These are phyloP conservation scores for Venturia aucupariae DNA, from an alignment of 2,329 filamentous ascomycete species.

Conservation along the genomic window DNA sequence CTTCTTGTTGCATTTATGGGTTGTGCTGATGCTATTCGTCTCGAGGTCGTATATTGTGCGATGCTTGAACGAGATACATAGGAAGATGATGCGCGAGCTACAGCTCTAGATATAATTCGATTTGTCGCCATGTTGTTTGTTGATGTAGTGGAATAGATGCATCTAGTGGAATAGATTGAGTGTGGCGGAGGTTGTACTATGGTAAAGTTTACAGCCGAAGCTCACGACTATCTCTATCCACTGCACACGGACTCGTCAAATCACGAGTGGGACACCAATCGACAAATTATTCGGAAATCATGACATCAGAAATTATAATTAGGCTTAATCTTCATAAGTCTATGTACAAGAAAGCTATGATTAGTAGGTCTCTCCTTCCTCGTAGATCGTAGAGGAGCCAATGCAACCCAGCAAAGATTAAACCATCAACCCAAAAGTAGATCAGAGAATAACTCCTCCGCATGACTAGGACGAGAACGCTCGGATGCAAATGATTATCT, in stretches of 20 bases:
- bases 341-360: neutral
- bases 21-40: neutral
- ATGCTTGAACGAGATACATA: neutral
- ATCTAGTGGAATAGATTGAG: too few species aligned
- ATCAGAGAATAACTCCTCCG: neutral
- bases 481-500: neutral
- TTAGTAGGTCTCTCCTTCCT: neutral
- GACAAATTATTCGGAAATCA: too few species aligned
- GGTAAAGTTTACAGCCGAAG: too few species aligned
- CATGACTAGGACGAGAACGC: conserved; percentile 5
- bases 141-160: too few species aligned
- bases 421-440: neutral
- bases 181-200: too few species aligned
- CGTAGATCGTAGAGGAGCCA: neutral
- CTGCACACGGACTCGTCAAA: too few species aligned
- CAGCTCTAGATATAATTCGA: neutral
- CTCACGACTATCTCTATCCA: too few species aligned
- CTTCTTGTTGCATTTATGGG: neutral
- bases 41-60: neutral
- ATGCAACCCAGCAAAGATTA: neutral
- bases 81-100: neutral
- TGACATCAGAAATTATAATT: neutral
- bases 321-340: neutral
- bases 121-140: neutral
- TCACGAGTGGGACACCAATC: too few species aligned